These are phyloP conservation scores for Oryza longistaminata DNA, from an alignment of 176 grass and related monocot species.

Conservation along the genomic window DNA sequence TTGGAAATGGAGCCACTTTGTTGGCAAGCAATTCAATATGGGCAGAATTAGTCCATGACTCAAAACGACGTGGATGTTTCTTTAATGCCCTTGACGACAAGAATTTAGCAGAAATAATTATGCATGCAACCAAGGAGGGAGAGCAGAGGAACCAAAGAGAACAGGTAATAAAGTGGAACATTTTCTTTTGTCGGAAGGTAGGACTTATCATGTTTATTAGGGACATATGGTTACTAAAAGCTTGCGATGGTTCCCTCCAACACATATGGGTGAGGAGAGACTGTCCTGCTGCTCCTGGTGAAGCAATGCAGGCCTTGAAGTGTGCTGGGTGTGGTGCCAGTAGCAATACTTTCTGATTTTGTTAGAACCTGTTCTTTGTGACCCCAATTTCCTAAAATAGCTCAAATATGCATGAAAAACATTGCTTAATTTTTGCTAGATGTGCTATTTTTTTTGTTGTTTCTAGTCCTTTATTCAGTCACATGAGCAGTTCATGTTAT, in stretches of 20 bases:
- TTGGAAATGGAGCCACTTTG: slow-evolving; percentile 63
- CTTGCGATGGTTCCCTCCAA: slow-evolving; percentile 29
- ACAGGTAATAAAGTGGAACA: slow-evolving; percentile 32
- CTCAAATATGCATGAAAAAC: slow-evolving; percentile 20
- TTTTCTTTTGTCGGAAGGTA: slow-evolving; percentile 11
- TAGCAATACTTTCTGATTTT: slow-evolving; percentile 13
- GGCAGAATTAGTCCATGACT: slow-evolving; percentile 53
- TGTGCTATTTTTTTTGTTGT: slow-evolving; percentile 16
- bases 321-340: slow-evolving; percentile 10
- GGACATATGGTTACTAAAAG: slow-evolving; percentile 10
- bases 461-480: slow-evolving; percentile 17
- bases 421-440: slow-evolving; percentile 33
- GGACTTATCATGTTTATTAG: slow-evolving; percentile 10
- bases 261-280: not conserved
- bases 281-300: slow-evolving; percentile 30
- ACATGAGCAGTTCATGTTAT: slow-evolving; percentile 2
- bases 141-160: slow-evolving; percentile 19
- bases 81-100: slow-evolving; percentile 51
- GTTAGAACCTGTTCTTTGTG: too few species aligned
- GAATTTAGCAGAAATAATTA: slow-evolving; percentile 44
- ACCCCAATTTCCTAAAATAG: too few species aligned
- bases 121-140: slow-evolving; percentile 20
- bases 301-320: not conserved
- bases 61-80: slow-evolving; percentile 47
- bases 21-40: slow-evolving; percentile 60